phyloP scores from a whole-genome alignment of 2,329 filamentous ascomycete genomes.

The Paraphaeosphaeria minitans region DNA sequence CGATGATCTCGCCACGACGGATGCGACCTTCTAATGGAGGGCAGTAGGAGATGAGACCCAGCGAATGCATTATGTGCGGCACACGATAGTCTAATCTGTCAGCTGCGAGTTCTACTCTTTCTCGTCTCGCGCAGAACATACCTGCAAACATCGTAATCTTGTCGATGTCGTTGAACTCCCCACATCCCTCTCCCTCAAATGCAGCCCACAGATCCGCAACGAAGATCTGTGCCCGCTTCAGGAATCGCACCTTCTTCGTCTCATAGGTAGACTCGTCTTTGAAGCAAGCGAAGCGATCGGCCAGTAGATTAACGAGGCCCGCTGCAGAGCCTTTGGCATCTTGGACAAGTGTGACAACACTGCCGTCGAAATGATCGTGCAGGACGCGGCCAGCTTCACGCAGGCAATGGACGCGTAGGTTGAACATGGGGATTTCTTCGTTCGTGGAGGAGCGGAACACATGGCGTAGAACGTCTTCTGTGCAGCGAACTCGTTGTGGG shows the following conservation, averaged over 20 bases:
- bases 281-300: constrained; percentile 83
- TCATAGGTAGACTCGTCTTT: constrained; percentile 79
- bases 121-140: constrained; percentile 28
- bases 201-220: constrained; percentile 97
- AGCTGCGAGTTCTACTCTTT: background rate
- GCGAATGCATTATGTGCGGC: constrained; percentile 84
- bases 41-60: constrained; percentile 84
- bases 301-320: constrained; percentile 82
- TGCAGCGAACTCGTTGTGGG: background rate
- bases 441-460: constrained; percentile 85
- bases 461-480: background rate
- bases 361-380: constrained; percentile 77
- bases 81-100: constrained; percentile 77
- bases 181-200: constrained; percentile 80
- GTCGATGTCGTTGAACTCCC: constrained; percentile 86
- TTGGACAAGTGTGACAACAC: constrained; percentile 73
- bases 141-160: constrained; percentile 96
- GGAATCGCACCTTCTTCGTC: constrained; percentile 75
- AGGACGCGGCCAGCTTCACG: constrained; percentile 83
- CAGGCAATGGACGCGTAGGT: constrained; percentile 77
- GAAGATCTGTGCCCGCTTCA: constrained; percentile 95
- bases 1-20: constrained; percentile 65
- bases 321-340: constrained; percentile 81
- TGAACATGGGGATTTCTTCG: constrained; percentile 84
- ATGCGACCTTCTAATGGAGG: constrained; percentile 77